Evolutionary conservation across 208 protist species (phyloP), one percentile per base, ranked within the genome.

Genomic region (Porcisia deanei): DNA sequence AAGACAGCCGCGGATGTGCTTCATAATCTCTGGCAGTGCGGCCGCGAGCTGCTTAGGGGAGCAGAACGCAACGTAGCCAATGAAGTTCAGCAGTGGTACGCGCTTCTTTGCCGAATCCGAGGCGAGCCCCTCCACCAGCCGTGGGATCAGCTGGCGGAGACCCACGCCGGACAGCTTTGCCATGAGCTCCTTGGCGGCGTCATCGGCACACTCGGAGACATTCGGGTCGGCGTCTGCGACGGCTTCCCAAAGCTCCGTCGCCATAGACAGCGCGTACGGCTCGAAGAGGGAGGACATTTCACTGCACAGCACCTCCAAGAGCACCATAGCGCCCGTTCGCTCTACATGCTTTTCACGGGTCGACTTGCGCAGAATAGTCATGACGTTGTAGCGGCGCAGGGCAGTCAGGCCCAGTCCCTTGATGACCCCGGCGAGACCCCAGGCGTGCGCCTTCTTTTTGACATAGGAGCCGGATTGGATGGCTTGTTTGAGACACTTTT

Each of bases 391-490:
- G 43, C 91, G 90, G 43, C 88, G 79, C 34, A 97, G 68, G 22
- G 90, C 87, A 25, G 85, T 77, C 47, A 97, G 82, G 14, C 94
- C 94, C 39, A 94, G 80, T n/a, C 94, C 94, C 34, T 92, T 79
- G 37, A 97, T 81, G 60, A 97, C 92, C 47, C 94, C 94, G 12
- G 87, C 94, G 63, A 96, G 78, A 65, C 94, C 94, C 84, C 88
- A 95, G 41, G 91, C 94, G 81, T 97, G 94, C 71, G 94, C 94
- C 85, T 97, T 97, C 80, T 97, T 97, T 80, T 96, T 96, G 61
- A 95, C 85, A 84, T 97, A 97, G 22, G 90, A 95, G 71, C 91
- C 91, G 45, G 89, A 92, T 73, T 94, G 84, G 57, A 96, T 86
- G 43, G 85, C 78, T 76, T 96, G 91, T 87, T 97, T 97, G 66